phyloP scores from a whole-genome alignment of 2,329 filamentous ascomycete genomes.

The Beauveria sp. region DNA sequence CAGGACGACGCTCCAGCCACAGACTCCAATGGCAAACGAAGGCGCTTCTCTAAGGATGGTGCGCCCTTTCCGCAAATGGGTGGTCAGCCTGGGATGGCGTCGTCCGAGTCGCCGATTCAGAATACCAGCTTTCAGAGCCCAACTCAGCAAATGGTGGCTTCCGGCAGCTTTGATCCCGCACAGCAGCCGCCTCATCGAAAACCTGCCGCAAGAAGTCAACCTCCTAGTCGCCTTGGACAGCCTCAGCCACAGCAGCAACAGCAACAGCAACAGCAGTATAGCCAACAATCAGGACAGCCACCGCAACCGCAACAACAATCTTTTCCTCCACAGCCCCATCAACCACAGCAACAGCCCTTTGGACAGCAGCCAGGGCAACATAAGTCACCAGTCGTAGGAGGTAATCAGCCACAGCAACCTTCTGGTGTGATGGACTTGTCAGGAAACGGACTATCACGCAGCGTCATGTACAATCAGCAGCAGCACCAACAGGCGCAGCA shows the following conservation, averaged over 20 bases:
- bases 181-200: slow-evolving; percentile 1
- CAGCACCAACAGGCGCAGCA: slow-evolving; percentile 10
- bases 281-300: slow-evolving; percentile 1
- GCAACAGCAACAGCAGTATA: neutral
- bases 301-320: neutral
- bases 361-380: slow-evolving; percentile 6
- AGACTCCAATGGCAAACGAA: neutral
- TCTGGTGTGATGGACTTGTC: slow-evolving; percentile 4
- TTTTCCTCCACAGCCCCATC: neutral
- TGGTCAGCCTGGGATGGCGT: neutral
- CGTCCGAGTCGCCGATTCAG: slow-evolving; percentile 8
- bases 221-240: neutral
- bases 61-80: slow-evolving; percentile 1
- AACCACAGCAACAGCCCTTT: neutral
- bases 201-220: neutral
- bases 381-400: slow-evolving; percentile 4
- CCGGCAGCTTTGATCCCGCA: neutral
- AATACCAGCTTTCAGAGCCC: slow-evolving; percentile 5
- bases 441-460: neutral
- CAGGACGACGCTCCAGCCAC: neutral
- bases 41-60: slow-evolving; percentile 6
- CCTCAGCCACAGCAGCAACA: neutral
- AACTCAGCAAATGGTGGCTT: slow-evolving; percentile 6
- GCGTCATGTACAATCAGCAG: slow-evolving; percentile 7
- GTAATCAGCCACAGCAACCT: slow-evolving; percentile 5